Evolutionary conservation across 305 asterid species (phyloP).

Genomic region (Fraxinus ornus): DNA sequence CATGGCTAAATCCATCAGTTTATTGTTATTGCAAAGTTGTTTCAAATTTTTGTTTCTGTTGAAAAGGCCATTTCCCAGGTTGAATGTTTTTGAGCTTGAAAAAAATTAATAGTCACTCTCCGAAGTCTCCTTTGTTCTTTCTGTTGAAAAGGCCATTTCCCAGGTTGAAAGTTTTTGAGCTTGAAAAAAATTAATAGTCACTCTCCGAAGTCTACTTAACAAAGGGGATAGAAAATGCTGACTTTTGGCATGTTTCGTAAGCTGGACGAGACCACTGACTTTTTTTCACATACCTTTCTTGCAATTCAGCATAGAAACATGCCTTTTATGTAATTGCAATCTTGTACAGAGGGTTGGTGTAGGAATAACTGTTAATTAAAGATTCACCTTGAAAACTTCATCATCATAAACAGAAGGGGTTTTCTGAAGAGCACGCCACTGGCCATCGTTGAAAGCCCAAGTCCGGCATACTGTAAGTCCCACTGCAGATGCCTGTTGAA

Average conservation of each 20-base stretch:
- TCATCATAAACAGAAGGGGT: conserved; percentile 83
- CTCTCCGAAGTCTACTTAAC: neutral
- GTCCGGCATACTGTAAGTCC: conserved; percentile 87
- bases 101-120: neutral
- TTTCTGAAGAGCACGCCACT: conserved; percentile 87
- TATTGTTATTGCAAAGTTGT: neutral
- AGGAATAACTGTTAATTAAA: neutral
- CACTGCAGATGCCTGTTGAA: conserved; percentile 72
- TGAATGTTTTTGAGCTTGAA: neutral
- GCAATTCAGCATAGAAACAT: neutral
- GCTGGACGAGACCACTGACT: neutral
- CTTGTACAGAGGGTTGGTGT: neutral
- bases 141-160: neutral
- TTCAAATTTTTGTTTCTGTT: neutral
- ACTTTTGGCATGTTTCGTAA: neutral
- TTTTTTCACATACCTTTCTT: neutral
- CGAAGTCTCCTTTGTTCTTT: neutral
- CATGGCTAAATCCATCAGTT: neutral
- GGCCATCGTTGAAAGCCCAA: conserved; percentile 96
- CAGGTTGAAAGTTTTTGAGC: neutral
- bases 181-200: neutral
- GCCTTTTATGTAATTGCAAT: neutral
- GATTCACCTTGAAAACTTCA: conserved; percentile 67
- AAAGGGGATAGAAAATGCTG: neutral
- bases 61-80: neutral